Evolutionary conservation across 106 monocot genomes (phyloP).

Genomic region (Dioscorea alata): DNA sequence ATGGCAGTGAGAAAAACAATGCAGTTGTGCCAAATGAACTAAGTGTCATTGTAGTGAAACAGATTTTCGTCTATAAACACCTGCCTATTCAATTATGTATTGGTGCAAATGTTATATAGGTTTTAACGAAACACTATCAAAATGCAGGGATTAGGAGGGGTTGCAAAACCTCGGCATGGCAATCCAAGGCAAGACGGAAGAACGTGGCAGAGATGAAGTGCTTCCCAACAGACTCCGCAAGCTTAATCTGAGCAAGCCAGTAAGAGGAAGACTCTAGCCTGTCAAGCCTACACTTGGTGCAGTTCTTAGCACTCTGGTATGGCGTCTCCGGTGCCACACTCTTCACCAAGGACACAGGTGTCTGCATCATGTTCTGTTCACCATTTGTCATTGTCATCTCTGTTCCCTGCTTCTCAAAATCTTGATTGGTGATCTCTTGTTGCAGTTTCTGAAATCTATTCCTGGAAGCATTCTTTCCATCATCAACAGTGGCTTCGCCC

Average conservation of each 20-base stretch:
- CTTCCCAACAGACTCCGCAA: conserved; percentile 64
- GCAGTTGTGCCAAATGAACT: too few relatives aligned
- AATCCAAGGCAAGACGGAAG: conserved; percentile 68
- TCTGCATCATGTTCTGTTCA: conserved; percentile 10
- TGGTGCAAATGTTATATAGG: too few relatives aligned
- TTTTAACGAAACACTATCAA: too few relatives aligned
- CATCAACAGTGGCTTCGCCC: too few relatives aligned
- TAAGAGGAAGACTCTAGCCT: conserved; percentile 49
- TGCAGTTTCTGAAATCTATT: not conserved
- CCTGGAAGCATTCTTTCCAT: conserved; percentile 29
- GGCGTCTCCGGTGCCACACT: conserved; percentile 27
- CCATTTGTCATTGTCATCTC: not conserved
- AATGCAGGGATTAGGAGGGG: not conserved
- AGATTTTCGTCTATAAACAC: too few relatives aligned
- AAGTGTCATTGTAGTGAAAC: too few relatives aligned
- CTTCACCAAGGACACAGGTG: conserved; percentile 5
- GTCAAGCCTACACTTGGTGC: conserved; percentile 54
- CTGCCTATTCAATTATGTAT: too few relatives aligned
- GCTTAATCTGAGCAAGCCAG: conserved; percentile 64
- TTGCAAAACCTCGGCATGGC: conserved; percentile 58
- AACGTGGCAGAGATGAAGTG: conserved; percentile 63
- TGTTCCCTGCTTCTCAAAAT: not conserved
- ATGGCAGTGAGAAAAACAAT: too few relatives aligned
- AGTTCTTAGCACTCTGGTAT: conserved; percentile 50
- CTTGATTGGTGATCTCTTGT: too few relatives aligned